Evolutionary conservation across 2,329 filamentous ascomycete genomes (phyloP).

Genomic region (Pseudogymnoascus sp.): DNA sequence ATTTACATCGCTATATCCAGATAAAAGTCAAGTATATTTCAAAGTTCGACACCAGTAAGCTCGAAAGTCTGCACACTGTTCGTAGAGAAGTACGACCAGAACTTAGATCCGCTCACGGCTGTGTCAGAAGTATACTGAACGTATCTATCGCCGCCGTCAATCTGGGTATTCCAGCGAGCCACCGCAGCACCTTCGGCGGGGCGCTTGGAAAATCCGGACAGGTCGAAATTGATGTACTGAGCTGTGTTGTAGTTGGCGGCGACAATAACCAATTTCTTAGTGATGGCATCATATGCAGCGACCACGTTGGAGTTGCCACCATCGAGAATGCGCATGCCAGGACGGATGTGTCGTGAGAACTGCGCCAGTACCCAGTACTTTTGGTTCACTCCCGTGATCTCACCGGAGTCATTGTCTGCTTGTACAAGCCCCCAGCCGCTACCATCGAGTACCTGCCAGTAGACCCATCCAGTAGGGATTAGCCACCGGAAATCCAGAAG

Average conservation of each 20-base stretch:
- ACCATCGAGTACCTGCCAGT: conserved; percentile 36
- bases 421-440: conserved; percentile 35
- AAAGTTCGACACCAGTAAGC: conserved; percentile 15
- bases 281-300: conserved; percentile 32
- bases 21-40: neutral
- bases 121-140: conserved; percentile 26
- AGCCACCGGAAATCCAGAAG: conserved; percentile 35
- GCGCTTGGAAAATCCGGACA: conserved; percentile 25
- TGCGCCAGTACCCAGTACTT: conserved; percentile 38
- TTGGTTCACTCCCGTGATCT: conserved; percentile 26
- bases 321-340: conserved; percentile 34
- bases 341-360: conserved; percentile 34
- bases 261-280: conserved; percentile 31
- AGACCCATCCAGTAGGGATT: conserved; percentile 36
- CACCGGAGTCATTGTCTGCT: conserved; percentile 30
- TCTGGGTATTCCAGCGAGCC: conserved; percentile 31
- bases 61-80: conserved; percentile 34
- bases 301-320: conserved; percentile 29
- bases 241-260: conserved; percentile 32
- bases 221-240: conserved; percentile 34
- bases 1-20: neutral
- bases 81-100: conserved; percentile 30
- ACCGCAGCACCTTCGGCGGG: conserved; percentile 26
- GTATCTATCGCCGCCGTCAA: conserved; percentile 30
- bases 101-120: conserved; percentile 28